Base-by-base conservation (phyloP, 192 early-diverging fungal species). In the Globomyces pollinis-pini region DNA sequence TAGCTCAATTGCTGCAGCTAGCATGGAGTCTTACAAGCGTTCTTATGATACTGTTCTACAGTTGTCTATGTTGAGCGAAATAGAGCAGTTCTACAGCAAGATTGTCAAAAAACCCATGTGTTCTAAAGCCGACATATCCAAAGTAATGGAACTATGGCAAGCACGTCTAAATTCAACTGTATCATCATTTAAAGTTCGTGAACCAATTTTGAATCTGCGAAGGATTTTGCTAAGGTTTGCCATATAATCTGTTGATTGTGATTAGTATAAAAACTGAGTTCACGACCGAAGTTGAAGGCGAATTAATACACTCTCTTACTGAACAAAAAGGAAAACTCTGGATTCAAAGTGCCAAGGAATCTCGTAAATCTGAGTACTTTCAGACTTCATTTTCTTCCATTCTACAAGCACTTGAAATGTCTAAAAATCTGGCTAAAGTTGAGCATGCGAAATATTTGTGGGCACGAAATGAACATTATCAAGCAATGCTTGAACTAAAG, bases 11-110 rank as follows among this genome's bases (percentile, higher is more conserved):
- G 66, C 79, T 0, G 77, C 80, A 24, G 79, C 85, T 0, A 77
- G 78, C 41, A 77, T 83, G 73, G 80, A 87, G 50, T 79, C 83
- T 1, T 91, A 89, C 47, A 43, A 62, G 6, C 57, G 82, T 1
- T 64, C 71, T 1, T 86, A 91, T 43, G 80, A 83, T 31, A 56
- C 58, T 20, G 59, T 83, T 6, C 62, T 86, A 13, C 80, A 84
- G 57, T 67, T 91, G 2, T 77, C 83, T 44, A 76, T 87, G 71
- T 67, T 89, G 15, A 71, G 78, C 31, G 89, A 89, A 52, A 39
- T 86, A 8, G 81, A 89, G 50, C 32, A 44, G 15, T 38, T 65
- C 33, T n/a, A n/a, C n/a, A n/a, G n/a, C n/a, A 11, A 64, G 8
- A 24, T 54, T 65, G 7, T 36, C 7, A 36, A 13, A 36, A 36